Percentiles rank a stretch among this genome's conserved stretches.
Evolutionary conservation across 176 grass and related monocot species (phyloP).

Genomic region (Oropetium thomaeum): DNA sequence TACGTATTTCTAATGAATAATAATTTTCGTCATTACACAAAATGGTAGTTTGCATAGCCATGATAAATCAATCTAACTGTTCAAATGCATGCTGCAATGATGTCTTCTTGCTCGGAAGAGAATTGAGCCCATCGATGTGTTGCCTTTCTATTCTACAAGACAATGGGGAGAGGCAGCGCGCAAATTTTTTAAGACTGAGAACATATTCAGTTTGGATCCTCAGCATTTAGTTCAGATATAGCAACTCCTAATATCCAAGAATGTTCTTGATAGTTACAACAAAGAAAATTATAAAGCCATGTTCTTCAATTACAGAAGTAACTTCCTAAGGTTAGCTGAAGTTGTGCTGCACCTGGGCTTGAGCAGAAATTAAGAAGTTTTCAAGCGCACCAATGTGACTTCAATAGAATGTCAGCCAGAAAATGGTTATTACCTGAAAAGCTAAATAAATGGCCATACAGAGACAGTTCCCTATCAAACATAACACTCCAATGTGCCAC

Average conservation of each 20-base stretch:
- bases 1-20: not conserved
- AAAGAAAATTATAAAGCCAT: too few relatives aligned
- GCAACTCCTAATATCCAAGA: too few relatives aligned
- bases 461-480: constrained; percentile 84
- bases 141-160: not conserved
- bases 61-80: constrained; percentile 1
- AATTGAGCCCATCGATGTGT: not conserved
- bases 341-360: not conserved
- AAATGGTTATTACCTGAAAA: constrained; percentile 61
- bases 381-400: too few relatives aligned
- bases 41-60: not conserved
- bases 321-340: constrained; percentile 14
- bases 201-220: not conserved
- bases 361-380: not conserved
- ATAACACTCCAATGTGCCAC: constrained; percentile 77
- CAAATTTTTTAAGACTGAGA: not conserved
- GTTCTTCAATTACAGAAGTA: constrained; percentile 2
- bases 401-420: not conserved
- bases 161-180: not conserved
- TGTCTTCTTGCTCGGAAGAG: constrained; percentile 2
- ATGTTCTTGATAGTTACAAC: too few relatives aligned
- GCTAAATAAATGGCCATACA: constrained; percentile 83
- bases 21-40: not conserved
- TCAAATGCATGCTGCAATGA: not conserved
- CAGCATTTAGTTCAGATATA: not conserved